A percentile compares a stretch with the other conserved stretches of the same genome.
Conservation (phyloP, 352 stramenopile genomes). For the Aphanomyces euteiches region DNA sequence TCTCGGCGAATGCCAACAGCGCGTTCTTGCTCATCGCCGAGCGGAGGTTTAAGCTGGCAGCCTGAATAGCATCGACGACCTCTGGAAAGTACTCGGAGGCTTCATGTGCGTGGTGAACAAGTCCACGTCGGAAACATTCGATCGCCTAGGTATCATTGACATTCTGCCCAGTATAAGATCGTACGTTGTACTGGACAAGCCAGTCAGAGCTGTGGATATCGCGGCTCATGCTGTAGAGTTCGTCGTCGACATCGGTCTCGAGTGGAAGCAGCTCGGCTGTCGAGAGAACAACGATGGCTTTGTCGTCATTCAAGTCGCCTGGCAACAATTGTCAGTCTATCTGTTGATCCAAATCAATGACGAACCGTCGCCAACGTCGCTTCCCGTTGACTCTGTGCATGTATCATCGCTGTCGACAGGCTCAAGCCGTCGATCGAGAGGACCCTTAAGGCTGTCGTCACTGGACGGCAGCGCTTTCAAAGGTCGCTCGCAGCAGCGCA, state of each 20-base stretch:
- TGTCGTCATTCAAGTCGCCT: constrained; percentile 38
- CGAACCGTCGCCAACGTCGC: constrained; percentile 8
- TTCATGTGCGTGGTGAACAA: constrained; percentile 49
- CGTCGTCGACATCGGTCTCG: constrained; percentile 6
- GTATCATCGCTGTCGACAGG: constrained; percentile 2
- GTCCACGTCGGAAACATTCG: constrained; percentile 42
- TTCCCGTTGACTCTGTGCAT: neutral
- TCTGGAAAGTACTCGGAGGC: constrained; percentile 31
- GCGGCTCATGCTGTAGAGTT: constrained; percentile 32
- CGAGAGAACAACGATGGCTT: constrained; percentile 41
- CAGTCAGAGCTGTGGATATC: constrained; percentile 47
- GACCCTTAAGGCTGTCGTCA: neutral
- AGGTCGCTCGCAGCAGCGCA: neutral
- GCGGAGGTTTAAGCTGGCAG: constrained; percentile 59
- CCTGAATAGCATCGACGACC: constrained; percentile 40
- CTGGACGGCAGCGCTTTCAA: neutral
- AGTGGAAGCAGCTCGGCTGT: constrained; percentile 44
- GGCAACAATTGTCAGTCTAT: too few species aligned
- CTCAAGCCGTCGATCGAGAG: neutral
- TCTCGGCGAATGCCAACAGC: constrained; percentile 55
- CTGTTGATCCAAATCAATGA: neutral
- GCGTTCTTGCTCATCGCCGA: constrained; percentile 70
- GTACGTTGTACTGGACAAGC: constrained; percentile 58
- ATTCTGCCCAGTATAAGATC: neutral
- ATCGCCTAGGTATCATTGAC: constrained; percentile 36